Evolutionary conservation across 305 asterid species (phyloP), one percentile per base, ranked within the genome.

Genomic region (Ruellia speciosa): DNA sequence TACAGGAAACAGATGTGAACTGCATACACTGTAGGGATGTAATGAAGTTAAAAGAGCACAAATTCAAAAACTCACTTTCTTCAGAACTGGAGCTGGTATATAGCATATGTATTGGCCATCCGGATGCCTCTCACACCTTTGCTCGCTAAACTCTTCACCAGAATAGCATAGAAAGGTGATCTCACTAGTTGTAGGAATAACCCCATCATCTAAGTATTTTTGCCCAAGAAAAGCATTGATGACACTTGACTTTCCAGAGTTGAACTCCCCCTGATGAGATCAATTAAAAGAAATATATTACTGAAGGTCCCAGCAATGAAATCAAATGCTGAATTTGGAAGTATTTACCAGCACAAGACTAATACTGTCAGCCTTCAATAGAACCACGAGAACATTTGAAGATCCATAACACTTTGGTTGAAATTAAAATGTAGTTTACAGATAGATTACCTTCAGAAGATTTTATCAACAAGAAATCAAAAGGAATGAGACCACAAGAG

Each of bases 51-150:
- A 24, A 24, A 24, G 31, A 61, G 58, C 31, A 67, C 51, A 58
- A 10, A 50, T 16, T 34, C 33, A 50, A 59, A 18, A 73, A 79
- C 95, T 88, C 80, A 88, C 99, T 52, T 86, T 89, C 72, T 84
- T 81, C 54, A 93, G 87, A 73, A 88, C 56, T 58, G 97, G 90
- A 66, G 94, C 94, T 45, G 97, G 92, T 62, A 93, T 74, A 61
- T 93, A 93, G 83, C 99, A 93, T 66, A 78, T 70, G 70, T 79
- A 86, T 79, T 86, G 94, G 60, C 97, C 99, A 84, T 93, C 96
- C 40, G 92, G 97, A 70, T 84, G 88, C 83, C 90, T 80, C 78
- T 86, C 90, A 66, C 97, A 93, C 45, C 58, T 80, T 70, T 88
- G 83, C 67, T 68, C 82, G 64, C 75, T 66, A 58, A 56, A 66